phyloP scores from a whole-genome alignment of 257 asterid species.

The Orobanche coerulescens region DNA sequence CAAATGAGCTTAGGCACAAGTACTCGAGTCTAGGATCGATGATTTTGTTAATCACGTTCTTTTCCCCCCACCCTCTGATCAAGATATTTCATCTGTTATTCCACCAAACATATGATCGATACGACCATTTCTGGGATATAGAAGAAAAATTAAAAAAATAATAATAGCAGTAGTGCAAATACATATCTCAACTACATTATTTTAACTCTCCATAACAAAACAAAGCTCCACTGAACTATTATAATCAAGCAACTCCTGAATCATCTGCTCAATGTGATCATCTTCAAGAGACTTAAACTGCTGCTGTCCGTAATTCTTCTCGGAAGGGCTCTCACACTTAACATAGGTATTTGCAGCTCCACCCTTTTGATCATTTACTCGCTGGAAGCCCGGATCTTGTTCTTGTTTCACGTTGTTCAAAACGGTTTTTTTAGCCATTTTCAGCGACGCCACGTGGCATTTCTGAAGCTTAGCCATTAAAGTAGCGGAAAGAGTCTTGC shows the following conservation, averaged over 20 bases:
- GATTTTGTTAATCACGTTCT: too few relatives aligned
- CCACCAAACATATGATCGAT: too few relatives aligned
- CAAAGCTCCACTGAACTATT: conserved; percentile 65
- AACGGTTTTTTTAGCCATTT: conserved; percentile 34
- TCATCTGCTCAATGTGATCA: conserved; percentile 80
- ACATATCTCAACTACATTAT: conserved; percentile 7
- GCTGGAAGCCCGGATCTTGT: neutral
- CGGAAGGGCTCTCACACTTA: neutral
- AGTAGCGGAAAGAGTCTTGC: conserved; percentile 55
- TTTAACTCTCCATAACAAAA: conserved; percentile 28
- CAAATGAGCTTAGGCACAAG: too few relatives aligned
- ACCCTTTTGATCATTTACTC: conserved; percentile 15
- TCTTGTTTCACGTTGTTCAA: conserved; percentile 3
- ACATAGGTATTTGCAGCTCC: neutral
- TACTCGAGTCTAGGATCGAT: too few relatives aligned
- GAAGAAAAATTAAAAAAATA: neutral
- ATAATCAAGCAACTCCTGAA: conserved; percentile 70
- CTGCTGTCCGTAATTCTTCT: conserved; percentile 14
- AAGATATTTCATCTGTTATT: too few relatives aligned
- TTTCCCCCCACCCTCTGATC: too few relatives aligned
- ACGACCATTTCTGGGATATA: too few relatives aligned
- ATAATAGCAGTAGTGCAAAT: neutral
- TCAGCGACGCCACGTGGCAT: conserved; percentile 59
- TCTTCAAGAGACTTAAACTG: conserved; percentile 46
- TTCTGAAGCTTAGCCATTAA: conserved; percentile 77